Evolutionary conservation across 2,329 filamentous ascomycete genomes (phyloP).

Genomic region (Dactylonectria estremocensis): DNA sequence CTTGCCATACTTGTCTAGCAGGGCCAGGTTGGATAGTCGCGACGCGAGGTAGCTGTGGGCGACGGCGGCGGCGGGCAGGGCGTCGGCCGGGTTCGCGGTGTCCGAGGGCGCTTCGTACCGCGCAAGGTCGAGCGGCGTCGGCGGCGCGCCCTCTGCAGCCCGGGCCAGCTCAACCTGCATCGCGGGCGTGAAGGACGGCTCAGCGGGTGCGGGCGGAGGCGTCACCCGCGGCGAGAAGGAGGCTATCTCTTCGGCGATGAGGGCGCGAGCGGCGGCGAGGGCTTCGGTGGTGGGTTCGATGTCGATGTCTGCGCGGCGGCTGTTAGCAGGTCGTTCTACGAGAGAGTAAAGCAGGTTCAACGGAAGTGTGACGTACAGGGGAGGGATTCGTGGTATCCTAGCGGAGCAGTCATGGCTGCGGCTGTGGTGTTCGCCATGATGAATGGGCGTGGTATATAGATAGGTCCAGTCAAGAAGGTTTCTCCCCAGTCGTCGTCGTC

Average conservation of each 20-base stretch:
- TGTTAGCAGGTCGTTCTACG: constrained; percentile 31
- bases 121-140: constrained; percentile 75
- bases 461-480: constrained; percentile 4
- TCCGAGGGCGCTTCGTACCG: constrained; percentile 81
- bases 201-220: constrained; percentile 67
- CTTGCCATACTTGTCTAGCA: constrained; percentile 87
- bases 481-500: neutral
- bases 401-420: constrained; percentile 48
- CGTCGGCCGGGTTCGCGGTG: constrained; percentile 69
- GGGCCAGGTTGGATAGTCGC: constrained; percentile 71
- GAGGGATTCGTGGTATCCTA: constrained; percentile 80
- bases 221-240: constrained; percentile 58
- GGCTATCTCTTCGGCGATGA: constrained; percentile 78
- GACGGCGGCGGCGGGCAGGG: constrained; percentile 70
- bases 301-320: constrained; percentile 80
- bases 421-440: constrained; percentile 18
- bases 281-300: constrained; percentile 74
- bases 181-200: constrained; percentile 75
- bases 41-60: constrained; percentile 66
- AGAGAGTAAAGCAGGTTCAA: constrained; percentile 2
- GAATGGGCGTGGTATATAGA: constrained; percentile 5
- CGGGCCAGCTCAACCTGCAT: constrained; percentile 79
- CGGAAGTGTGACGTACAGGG: constrained; percentile 73
- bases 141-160: constrained; percentile 62
- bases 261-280: constrained; percentile 76